Evolutionary conservation across 306 rosid genomes (phyloP), one percentile per base, ranked within the genome.

Genomic region (Cucumis melo): DNA sequence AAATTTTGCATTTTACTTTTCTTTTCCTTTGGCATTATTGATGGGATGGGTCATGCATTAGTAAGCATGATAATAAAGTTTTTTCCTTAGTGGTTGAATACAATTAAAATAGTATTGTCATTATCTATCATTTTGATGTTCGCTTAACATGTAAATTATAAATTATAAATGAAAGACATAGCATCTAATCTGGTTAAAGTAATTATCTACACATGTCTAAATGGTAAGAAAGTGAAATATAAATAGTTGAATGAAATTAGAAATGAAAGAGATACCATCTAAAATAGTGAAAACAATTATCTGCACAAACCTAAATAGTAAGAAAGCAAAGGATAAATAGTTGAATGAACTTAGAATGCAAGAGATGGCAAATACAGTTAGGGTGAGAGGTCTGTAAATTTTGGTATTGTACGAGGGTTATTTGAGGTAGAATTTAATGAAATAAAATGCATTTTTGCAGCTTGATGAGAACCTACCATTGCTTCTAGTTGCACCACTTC

Each of bases 401-500:
- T 51, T 51, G 56, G 67, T 29, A 42, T 27, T 61, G 67, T 61
- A 39, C 53, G 11, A 59, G 36, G 73, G 73, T 42, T 41, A 5
- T 66, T 66, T 41, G 54, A 20, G n/a, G 54, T 39, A 9, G 29
- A 16, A 27, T 36, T 67, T 74, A 27, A 70, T 2, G 36, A 83
- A 50, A 57, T 29, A 23, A 65, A 23, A 34, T 20, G 44, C 61
- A 50, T 81, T 82, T 55, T 12, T 83, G 87, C 87, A 93, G 98
- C 97, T 84, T 93, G 96, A 51, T 97, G 98, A 0, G 97, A 93
- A 80, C 98, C 98, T n/a, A 0, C 97, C 98, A 6, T 72, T 93
- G 27, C 86, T 91, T 78, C 80, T 90, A 42, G 97, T 94, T 5
- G 91, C 86, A 76, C 91, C 98, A 0, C 85, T 93, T 81, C 98